These are phyloP conservation scores for Aegle marmelos DNA, from an alignment of 345 rosid species.

Conservation along the genomic window DNA sequence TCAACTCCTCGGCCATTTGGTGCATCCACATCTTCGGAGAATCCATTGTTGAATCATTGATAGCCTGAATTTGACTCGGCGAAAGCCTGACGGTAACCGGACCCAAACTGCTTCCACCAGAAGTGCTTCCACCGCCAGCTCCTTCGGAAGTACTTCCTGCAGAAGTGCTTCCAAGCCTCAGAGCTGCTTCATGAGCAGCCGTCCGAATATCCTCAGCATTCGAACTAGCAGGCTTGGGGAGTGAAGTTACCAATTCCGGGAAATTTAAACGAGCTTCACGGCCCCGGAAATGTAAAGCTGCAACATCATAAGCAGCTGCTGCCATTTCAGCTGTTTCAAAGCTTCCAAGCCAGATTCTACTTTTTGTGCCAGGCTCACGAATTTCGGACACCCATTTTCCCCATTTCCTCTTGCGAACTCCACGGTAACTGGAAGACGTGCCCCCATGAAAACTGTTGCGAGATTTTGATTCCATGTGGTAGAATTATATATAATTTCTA, in stretches of 20 bases:
- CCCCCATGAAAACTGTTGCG: constrained; percentile 18
- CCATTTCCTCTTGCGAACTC: constrained; percentile 87
- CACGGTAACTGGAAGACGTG: constrained; percentile 41
- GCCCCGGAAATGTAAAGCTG: constrained; percentile 68
- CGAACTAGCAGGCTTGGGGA: constrained; percentile 58
- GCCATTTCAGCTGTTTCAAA: constrained; percentile 87
- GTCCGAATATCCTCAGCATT: constrained; percentile 54
- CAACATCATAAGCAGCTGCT: constrained; percentile 84
- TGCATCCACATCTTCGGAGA: constrained; percentile 76
- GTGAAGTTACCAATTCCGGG: constrained; percentile 38
- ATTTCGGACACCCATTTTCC: constrained; percentile 98
- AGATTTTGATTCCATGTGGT: neutral
- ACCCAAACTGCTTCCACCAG: neutral
- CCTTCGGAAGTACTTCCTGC: neutral
- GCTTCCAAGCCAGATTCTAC: constrained; percentile 88
- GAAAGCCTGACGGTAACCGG: constrained; percentile 47
- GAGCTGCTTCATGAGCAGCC: constrained; percentile 54
- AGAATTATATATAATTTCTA: neutral
- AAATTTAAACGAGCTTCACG: constrained; percentile 61
- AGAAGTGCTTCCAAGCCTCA: neutral
- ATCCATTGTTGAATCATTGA: constrained; percentile 70
- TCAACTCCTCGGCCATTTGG: constrained; percentile 20
- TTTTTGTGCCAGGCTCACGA: constrained; percentile 80
- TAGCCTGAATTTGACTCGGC: constrained; percentile 75
- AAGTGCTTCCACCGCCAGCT: neutral